phyloP scores from a whole-genome alignment of 108 stramenopile species.

The Nitzschia palea region DNA sequence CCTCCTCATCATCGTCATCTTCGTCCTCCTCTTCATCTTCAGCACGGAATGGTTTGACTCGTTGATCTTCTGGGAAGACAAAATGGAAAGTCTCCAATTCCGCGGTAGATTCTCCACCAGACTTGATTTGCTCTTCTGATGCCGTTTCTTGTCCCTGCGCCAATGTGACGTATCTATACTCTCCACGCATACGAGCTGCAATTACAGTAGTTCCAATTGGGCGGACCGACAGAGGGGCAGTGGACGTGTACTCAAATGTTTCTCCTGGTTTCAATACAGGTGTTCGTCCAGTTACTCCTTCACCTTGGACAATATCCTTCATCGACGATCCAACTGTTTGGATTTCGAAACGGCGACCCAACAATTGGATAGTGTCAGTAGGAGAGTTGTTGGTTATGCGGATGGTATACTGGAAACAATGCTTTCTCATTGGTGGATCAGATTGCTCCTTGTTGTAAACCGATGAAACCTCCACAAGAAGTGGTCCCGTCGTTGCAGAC shows the following conservation, averaged over 20 bases:
- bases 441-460: slow-evolving; percentile 88
- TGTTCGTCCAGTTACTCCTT: slow-evolving; percentile 90
- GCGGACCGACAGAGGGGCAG: slow-evolving; percentile 76
- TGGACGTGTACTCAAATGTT: slow-evolving; percentile 91
- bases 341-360: slow-evolving; percentile 90
- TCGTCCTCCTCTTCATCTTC: slow-evolving; percentile 79
- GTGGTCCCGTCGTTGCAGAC: slow-evolving; percentile 60
- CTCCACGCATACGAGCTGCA: slow-evolving; percentile 84
- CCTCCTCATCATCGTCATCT: slow-evolving; percentile 71
- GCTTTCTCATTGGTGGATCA: slow-evolving; percentile 90
- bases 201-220: slow-evolving; percentile 83
- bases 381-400: slow-evolving; percentile 89
- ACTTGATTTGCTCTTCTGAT: slow-evolving; percentile 68
- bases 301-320: slow-evolving; percentile 90
- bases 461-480: slow-evolving; percentile 82
- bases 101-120: slow-evolving; percentile 71
- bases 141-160: slow-evolving; percentile 69
- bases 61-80: slow-evolving; percentile 85
- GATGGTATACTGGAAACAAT: slow-evolving; percentile 92
- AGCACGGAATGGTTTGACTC: slow-evolving; percentile 69
- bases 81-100: slow-evolving; percentile 82
- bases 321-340: slow-evolving; percentile 83
- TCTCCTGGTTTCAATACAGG: slow-evolving; percentile 90
- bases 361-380: slow-evolving; percentile 84
- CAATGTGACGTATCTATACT: slow-evolving; percentile 72